Conservation (phyloP, 2,329 filamentous ascomycete genomes). For the Cadophora sp. region DNA sequence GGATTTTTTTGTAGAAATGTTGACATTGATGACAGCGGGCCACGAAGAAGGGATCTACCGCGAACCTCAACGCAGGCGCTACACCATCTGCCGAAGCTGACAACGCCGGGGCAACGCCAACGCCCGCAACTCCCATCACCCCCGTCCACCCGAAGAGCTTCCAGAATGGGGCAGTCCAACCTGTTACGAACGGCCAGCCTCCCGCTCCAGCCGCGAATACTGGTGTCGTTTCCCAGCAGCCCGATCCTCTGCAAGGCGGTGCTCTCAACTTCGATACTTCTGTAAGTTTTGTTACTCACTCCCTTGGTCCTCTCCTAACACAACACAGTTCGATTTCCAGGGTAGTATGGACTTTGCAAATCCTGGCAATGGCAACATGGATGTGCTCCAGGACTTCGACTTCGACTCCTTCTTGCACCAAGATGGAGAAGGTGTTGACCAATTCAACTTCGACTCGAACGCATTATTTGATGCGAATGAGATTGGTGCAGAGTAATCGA, state of each 20-base stretch:
- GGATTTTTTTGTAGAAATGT: slow-evolving; percentile 45
- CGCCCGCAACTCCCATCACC: slow-evolving; percentile 69
- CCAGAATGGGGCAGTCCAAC: slow-evolving; percentile 52
- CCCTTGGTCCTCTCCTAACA: slow-evolving; percentile 21
- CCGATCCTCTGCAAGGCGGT: slow-evolving; percentile 57
- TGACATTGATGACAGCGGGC: slow-evolving; percentile 45
- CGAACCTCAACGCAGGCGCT: slow-evolving; percentile 58
- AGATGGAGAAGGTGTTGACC: slow-evolving; percentile 52
- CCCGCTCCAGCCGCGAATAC: slow-evolving; percentile 50
- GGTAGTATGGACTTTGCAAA: slow-evolving; percentile 60
- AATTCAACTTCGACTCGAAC: slow-evolving; percentile 61
- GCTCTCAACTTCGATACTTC: slow-evolving; percentile 53
- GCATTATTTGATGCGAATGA: slow-evolving; percentile 63
- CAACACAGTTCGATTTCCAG: slow-evolving; percentile 41
- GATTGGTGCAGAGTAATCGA: slow-evolving; percentile 60
- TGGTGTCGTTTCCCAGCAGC: slow-evolving; percentile 52
- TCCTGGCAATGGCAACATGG: slow-evolving; percentile 54
- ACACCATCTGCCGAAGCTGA: slow-evolving; percentile 66
- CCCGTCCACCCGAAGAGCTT: slow-evolving; percentile 61
- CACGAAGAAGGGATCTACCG: slow-evolving; percentile 67
- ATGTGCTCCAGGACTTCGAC: slow-evolving; percentile 72
- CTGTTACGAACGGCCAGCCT: slow-evolving; percentile 46
- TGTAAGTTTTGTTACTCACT: slow-evolving; percentile 26
- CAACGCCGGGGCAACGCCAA: slow-evolving; percentile 63
- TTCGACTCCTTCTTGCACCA: slow-evolving; percentile 72